A percentile compares a stretch with the other conserved stretches of the same genome.
phyloP scores from a whole-genome alignment of 305 asterid genomes.

The Petunia hybrid region DNA sequence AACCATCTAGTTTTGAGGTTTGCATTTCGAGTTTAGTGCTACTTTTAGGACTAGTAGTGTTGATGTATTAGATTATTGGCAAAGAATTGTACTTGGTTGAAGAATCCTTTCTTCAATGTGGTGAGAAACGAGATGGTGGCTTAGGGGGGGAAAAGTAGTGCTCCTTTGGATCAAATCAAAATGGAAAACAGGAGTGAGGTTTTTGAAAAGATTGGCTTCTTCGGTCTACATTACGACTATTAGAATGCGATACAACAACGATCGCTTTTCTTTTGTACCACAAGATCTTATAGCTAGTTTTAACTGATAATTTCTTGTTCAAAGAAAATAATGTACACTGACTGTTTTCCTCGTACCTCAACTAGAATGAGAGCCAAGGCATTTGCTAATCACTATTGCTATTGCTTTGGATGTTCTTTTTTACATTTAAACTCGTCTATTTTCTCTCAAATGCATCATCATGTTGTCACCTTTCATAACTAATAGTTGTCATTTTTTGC shows the following conservation, averaged over 20 bases:
- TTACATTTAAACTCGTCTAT: background rate
- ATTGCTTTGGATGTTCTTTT: background rate
- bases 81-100: conserved; percentile 22
- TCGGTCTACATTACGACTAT: background rate
- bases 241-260: background rate
- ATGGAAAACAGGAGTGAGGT: conserved; percentile 2
- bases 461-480: background rate
- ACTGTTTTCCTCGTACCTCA: conserved; percentile 15
- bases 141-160: background rate
- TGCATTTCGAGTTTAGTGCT: background rate
- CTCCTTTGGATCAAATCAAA: background rate
- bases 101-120: background rate
- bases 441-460: conserved; percentile 16
- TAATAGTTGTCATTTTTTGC: background rate
- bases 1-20: background rate
- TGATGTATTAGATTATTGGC: background rate
- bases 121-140: background rate
- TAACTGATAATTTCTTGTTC: conserved; percentile 3
- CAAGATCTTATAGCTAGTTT: conserved; percentile 2
- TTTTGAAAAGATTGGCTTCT: background rate
- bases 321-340: background rate
- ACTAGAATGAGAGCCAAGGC: conserved; percentile 5
- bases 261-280: background rate
- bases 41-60: background rate
- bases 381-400: background rate